Percentiles rank a stretch among this genome's conserved stretches.
phyloP scores from a whole-genome alignment of 1,284 basidiomycete genomes.

The Malassezia nana region DNA sequence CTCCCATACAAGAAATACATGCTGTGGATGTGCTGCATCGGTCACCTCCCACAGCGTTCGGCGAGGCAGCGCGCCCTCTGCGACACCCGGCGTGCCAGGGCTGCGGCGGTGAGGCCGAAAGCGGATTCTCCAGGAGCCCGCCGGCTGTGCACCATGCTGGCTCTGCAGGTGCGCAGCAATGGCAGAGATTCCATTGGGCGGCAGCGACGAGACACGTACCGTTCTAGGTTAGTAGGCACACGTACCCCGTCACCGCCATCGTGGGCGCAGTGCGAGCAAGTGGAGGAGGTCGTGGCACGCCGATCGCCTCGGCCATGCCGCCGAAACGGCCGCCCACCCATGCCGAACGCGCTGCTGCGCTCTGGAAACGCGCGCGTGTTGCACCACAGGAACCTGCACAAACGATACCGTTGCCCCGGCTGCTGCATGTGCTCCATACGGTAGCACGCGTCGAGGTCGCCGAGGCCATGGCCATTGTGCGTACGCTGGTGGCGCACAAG shows the following conservation, averaged over 20 bases:
- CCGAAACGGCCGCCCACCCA: constrained; percentile 6
- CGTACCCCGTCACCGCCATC: constrained; percentile 17
- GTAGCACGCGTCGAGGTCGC: constrained; percentile 2
- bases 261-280: neutral
- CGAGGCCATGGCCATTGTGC: constrained; percentile 10
- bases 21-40: constrained; percentile 1
- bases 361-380: constrained; percentile 2
- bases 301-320: neutral
- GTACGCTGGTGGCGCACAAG: neutral
- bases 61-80: neutral
- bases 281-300: neutral
- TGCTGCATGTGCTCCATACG: constrained; percentile 17
- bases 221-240: constrained; percentile 4
- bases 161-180: constrained; percentile 11
- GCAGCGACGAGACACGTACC: constrained; percentile 10
- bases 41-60: constrained; percentile 16
- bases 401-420: constrained; percentile 9
- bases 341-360: constrained; percentile 7
- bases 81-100: neutral
- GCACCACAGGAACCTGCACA: neutral
- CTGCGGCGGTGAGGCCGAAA: constrained; percentile 10
- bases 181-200: constrained; percentile 5
- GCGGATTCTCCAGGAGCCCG: constrained; percentile 11
- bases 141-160: constrained; percentile 8
- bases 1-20: constrained; percentile 12